These are phyloP conservation scores for Aspergillus sergii DNA, from an alignment of 2,329 filamentous ascomycete genomes.

Conservation along the genomic window DNA sequence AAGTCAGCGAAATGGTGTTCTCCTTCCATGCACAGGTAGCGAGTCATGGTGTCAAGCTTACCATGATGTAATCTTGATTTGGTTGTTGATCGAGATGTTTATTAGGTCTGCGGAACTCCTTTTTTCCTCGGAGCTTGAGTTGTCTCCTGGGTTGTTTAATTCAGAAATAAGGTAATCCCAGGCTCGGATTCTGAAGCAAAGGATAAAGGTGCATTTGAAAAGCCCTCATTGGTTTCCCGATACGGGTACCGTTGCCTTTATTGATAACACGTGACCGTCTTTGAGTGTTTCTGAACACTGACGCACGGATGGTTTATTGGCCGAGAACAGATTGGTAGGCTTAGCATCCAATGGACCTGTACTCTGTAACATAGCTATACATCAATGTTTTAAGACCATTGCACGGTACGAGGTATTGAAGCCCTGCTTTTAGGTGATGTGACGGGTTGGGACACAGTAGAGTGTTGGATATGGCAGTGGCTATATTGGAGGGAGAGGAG, in stretches of 20 bases:
- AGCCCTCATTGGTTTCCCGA: background rate
- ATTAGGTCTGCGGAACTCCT: conserved; percentile 9
- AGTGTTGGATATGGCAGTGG: too few species aligned
- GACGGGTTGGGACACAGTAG: too few species aligned
- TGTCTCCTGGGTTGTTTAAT: background rate
- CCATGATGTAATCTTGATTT: conserved; percentile 20
- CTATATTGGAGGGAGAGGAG: too few species aligned
- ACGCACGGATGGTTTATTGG: background rate
- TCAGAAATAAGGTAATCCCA: background rate
- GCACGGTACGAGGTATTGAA: background rate
- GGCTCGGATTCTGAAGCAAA: background rate
- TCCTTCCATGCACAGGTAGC: background rate
- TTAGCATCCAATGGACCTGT: background rate
- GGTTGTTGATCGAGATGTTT: conserved; percentile 19
- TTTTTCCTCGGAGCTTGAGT: background rate
- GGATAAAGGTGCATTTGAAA: background rate
- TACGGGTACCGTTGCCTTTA: background rate
- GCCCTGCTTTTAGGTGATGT: too few species aligned
- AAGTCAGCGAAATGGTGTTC: conserved; percentile 7
- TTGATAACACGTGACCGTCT: background rate
- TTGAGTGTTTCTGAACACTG: background rate
- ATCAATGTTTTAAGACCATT: background rate
- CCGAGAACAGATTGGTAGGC: background rate
- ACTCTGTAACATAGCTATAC: background rate
- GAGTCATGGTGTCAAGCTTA: conserved; percentile 7